Base-by-base conservation (phyloP, 2,329 filamentous ascomycete genomes). In the Aureobasidium vineae region DNA sequence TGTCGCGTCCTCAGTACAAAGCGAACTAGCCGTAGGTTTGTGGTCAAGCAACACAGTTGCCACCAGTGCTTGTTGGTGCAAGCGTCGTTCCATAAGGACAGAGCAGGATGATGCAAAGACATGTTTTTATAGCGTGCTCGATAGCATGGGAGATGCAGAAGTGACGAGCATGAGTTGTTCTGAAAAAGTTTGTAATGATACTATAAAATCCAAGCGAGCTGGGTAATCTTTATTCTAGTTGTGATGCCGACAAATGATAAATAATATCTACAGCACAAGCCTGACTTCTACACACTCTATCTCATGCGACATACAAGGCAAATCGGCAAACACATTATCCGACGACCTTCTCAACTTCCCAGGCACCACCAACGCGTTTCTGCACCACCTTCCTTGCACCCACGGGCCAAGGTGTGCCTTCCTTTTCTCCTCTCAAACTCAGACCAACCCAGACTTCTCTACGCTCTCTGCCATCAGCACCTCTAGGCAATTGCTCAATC, bases 371-470 rank as follows among this genome's bases (percentile, higher is more conserved):
- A 13, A 67, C 23, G 13, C 68, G 50, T 36, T 65, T 60, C 45
- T 69, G 68, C 16, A 68, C 63, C 10, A 66, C 68, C 41, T 68
- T 68, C 28, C 67, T 67, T 16, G 59, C 66, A 16, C 66, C 68
- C 21, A 69, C 53, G 23, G 91, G 90, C 93, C 93, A 97, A 0
- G 92, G 91, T 71, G 88, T 82, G 0, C 83, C 79, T 68, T 84
- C 86, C 73, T 92, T 90, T 36, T 57, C 64, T 0, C 90, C 88
- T 61, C 88, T 80, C 70, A 98, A 75, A 70, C 88, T 89, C 56
- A 93, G 89, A 70, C 94, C 86, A 2, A 96, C 90, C 86, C 90
- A 96, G 72, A 90, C 92, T 77, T 95, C 89, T 57, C 93, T 84
- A 69, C 79, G 79, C 71, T 81, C 82, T 57, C 78, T 75, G 0